These are phyloP conservation scores for Ramularia collo-cygni DNA, from an alignment of 2,329 filamentous ascomycete species.

Conservation along the genomic window DNA sequence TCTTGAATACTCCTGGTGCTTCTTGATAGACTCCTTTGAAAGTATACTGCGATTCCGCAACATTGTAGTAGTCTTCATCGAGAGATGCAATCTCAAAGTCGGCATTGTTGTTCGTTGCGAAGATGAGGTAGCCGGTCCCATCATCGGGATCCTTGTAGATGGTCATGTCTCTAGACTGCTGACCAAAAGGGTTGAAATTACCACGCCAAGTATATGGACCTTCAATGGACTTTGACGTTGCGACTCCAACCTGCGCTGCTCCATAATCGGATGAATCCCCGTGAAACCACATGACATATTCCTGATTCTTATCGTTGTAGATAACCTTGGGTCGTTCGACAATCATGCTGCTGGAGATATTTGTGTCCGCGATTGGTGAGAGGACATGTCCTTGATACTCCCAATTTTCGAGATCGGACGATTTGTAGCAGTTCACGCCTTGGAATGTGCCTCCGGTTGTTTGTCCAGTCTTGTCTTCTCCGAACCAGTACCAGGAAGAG, in stretches of 20 bases:
- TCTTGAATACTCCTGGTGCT: constrained; percentile 57
- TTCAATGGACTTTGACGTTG: constrained; percentile 52
- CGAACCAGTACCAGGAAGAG: constrained; percentile 59
- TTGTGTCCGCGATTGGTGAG: constrained; percentile 37
- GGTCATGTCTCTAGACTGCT: constrained; percentile 53
- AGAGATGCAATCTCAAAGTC: constrained; percentile 22
- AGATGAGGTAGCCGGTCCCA: constrained; percentile 54
- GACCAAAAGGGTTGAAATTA: constrained; percentile 42
- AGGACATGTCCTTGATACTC: constrained; percentile 54
- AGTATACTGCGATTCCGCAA: constrained; percentile 17
- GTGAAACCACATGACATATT: constrained; percentile 65
- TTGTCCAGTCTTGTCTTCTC: constrained; percentile 62
- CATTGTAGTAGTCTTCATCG: constrained; percentile 21
- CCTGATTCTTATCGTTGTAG: constrained; percentile 56
- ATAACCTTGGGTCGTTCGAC: constrained; percentile 64
- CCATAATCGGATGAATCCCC: constrained; percentile 56
- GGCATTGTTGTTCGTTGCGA: constrained; percentile 34
- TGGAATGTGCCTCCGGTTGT: constrained; percentile 44
- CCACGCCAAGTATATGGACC: constrained; percentile 51
- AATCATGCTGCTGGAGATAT: constrained; percentile 42
- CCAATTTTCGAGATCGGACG: constrained; percentile 58
- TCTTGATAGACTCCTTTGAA: constrained; percentile 36
- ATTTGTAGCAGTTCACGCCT: constrained; percentile 62
- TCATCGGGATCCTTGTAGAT: constrained; percentile 55
- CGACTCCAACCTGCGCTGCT: constrained; percentile 60